Evolutionary conservation across 1,284 basidiomycete species (phyloP).

Genomic region (Microbotryomycetes sp.): DNA sequence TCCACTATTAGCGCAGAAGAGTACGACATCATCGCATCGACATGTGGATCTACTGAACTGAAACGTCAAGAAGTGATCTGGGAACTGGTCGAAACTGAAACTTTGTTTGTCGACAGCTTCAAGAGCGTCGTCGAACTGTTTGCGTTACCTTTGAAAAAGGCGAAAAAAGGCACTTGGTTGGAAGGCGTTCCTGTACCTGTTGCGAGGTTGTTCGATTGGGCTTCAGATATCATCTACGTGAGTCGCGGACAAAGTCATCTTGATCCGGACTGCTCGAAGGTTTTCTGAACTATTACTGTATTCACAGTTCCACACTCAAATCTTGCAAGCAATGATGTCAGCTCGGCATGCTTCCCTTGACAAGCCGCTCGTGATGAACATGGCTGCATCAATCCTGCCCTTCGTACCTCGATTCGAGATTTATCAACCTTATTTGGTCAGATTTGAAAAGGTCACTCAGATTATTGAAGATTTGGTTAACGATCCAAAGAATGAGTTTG

Average conservation of each 20-base stretch:
- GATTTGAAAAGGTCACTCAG: conserved; percentile 56
- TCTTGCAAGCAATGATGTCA: conserved; percentile 52
- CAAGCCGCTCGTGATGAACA: conserved; percentile 47
- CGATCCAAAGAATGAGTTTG: conserved; percentile 61
- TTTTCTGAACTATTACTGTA: not conserved
- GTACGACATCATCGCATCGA: conserved; percentile 38
- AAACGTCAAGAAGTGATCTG: conserved; percentile 62
- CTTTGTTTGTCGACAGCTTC: conserved; percentile 59
- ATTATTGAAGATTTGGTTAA: conserved; percentile 54
- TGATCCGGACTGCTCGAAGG: not conserved
- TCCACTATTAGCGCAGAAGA: conserved; percentile 31
- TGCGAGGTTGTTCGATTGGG: conserved; percentile 68
- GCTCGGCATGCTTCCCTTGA: conserved; percentile 46
- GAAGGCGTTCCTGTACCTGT: conserved; percentile 63
- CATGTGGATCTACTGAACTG: conserved; percentile 51
- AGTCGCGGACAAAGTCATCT: not conserved
- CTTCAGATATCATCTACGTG: conserved; percentile 63
- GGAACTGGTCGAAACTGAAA: conserved; percentile 62
- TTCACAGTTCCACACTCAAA: conserved; percentile 57
- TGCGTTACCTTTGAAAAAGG: conserved; percentile 60
- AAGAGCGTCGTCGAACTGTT: conserved; percentile 61
- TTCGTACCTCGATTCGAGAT: conserved; percentile 65
- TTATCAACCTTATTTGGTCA: conserved; percentile 76
- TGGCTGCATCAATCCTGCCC: conserved; percentile 55
- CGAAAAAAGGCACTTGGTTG: conserved; percentile 65